A percentile compares a stretch with the other conserved stretches of the same genome.
Conservation (phyloP, 148 eudicot species). For the Rhododendron simsii region DNA sequence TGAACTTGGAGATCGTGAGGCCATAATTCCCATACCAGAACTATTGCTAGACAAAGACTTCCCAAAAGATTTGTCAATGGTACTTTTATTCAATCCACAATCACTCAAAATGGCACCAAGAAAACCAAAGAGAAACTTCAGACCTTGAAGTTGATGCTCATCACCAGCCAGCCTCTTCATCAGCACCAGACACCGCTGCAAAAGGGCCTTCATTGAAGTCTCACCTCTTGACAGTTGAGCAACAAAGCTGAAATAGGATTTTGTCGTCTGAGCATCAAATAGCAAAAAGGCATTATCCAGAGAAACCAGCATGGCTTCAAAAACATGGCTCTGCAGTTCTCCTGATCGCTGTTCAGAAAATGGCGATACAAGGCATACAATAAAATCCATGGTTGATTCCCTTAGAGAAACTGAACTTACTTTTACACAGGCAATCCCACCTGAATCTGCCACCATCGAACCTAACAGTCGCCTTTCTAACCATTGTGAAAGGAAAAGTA, state of each 20-base stretch:
- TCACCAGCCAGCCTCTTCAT: constrained; percentile 78
- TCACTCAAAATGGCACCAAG: constrained; percentile 58
- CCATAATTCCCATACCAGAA: constrained; percentile 36
- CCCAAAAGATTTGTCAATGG: constrained; percentile 42
- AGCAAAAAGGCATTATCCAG: constrained; percentile 67
- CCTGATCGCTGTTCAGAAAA: constrained; percentile 42
- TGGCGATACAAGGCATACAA: constrained; percentile 52
- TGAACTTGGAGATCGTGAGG: constrained; percentile 54
- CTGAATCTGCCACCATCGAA: constrained; percentile 39
- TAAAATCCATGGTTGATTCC: constrained; percentile 82
- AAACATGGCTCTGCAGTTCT: constrained; percentile 62
- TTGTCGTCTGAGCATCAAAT: constrained; percentile 66
- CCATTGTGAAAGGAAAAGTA: constrained; percentile 68
- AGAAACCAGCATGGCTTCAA: constrained; percentile 60
- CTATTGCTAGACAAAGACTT: constrained; percentile 45
- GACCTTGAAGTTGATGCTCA: constrained; percentile 75
- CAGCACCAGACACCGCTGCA: constrained; percentile 56
- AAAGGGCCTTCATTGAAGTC: constrained; percentile 55
- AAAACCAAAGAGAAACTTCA: constrained; percentile 74
- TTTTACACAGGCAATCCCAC: constrained; percentile 34
- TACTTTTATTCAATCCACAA: constrained; percentile 45
- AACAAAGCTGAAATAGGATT: constrained; percentile 63
- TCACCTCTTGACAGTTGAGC: constrained; percentile 76
- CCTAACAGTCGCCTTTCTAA: constrained; percentile 78
- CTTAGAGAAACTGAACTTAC: constrained; percentile 63